phyloP scores from a whole-genome alignment of 73 alveolate species.

The Halteria grandinella region DNA sequence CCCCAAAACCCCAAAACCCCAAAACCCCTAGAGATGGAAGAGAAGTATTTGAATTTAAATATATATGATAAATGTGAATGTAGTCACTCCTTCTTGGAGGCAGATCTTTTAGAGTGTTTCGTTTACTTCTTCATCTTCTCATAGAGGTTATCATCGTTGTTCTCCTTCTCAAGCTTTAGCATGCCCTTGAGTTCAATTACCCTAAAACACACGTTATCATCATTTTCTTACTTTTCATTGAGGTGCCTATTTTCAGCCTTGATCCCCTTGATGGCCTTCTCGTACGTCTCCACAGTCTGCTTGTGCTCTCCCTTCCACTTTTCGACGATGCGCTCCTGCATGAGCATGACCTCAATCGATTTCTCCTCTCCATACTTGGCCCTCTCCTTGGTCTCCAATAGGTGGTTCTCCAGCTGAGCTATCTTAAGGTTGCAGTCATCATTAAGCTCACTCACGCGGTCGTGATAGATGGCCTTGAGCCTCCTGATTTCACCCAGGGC shows the following conservation, averaged over 20 bases:
- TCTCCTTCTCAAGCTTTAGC: slow-evolving; percentile 36
- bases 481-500: slow-evolving; percentile 51
- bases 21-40: too few species aligned
- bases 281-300: slow-evolving; percentile 39
- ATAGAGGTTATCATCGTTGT: slow-evolving; percentile 37
- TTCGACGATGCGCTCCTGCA: slow-evolving; percentile 63
- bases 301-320: slow-evolving; percentile 65
- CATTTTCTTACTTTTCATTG: slow-evolving; percentile 30
- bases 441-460: slow-evolving; percentile 53
- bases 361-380: slow-evolving; percentile 59
- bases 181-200: slow-evolving; percentile 45
- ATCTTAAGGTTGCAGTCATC: slow-evolving; percentile 55
- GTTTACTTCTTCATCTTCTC: slow-evolving; percentile 40
- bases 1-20: too few species aligned
- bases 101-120: too few species aligned
- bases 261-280: slow-evolving; percentile 17
- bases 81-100: too few species aligned
- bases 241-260: slow-evolving; percentile 33
- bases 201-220: not conserved
- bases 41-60: too few species aligned
- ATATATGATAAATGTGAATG: too few species aligned
- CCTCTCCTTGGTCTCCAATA: slow-evolving; percentile 61
- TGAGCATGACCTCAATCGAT: slow-evolving; percentile 56
- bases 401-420: slow-evolving; percentile 43
- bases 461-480: slow-evolving; percentile 40